Conservation (phyloP, 306 rosid species). For the Comarum palustre region DNA sequence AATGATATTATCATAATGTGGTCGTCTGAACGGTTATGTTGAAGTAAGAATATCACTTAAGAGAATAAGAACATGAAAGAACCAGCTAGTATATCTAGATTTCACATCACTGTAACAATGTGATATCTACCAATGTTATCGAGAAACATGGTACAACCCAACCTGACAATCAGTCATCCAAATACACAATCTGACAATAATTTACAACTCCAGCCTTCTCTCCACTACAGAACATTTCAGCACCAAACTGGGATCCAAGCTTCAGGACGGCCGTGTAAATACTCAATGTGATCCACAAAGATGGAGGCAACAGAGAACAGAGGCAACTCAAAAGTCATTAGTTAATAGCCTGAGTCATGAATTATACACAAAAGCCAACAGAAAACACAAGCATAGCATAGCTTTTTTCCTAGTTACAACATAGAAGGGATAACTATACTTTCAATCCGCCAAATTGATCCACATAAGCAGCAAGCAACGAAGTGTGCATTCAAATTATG, state of each 20-base stretch:
- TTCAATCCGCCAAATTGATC: neutral
- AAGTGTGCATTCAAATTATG: neutral
- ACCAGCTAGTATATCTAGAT: too few relatives aligned
- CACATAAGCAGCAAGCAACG: neutral
- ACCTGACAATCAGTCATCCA: neutral
- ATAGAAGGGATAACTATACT: neutral
- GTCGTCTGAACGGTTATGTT: too few relatives aligned
- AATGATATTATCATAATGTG: too few relatives aligned
- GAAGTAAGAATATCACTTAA: too few relatives aligned
- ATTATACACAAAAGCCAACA: slow-evolving; percentile 4
- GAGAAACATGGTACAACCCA: neutral
- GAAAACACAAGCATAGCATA: neutral
- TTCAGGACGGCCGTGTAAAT: neutral
- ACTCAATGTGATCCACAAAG: neutral
- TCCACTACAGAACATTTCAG: neutral
- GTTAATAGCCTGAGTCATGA: slow-evolving; percentile 2
- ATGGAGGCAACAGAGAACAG: neutral
- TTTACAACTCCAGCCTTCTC: neutral
- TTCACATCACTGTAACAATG: neutral
- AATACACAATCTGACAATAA: neutral
- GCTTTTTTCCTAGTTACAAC: neutral
- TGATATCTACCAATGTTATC: neutral
- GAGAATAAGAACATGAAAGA: too few relatives aligned
- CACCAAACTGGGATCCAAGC: slow-evolving; percentile 7
- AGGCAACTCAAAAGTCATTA: neutral